Percentiles rank a stretch among this genome's conserved stretches.
Conservation (phyloP, 140 eudicot species). For the Senecio squalidus region DNA sequence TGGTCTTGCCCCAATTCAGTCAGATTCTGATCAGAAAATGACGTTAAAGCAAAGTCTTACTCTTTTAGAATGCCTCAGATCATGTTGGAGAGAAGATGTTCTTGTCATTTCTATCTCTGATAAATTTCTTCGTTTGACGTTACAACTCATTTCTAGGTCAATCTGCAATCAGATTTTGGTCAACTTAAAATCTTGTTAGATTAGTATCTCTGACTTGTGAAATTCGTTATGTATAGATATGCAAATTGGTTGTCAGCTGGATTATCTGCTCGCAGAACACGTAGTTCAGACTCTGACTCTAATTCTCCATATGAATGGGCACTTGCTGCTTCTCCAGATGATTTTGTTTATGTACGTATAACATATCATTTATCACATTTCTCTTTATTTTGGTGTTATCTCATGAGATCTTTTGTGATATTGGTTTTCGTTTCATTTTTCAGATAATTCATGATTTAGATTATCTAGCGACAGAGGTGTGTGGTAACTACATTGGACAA, state of each 20-base stretch:
- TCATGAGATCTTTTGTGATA: neutral
- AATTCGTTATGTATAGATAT: conserved; percentile 39
- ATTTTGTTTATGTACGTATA: conserved; percentile 70
- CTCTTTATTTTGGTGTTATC: neutral
- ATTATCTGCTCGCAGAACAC: conserved; percentile 62
- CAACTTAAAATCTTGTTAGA: neutral
- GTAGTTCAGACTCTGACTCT: conserved; percentile 48
- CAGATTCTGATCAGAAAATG: conserved; percentile 37
- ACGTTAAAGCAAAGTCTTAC: conserved; percentile 72
- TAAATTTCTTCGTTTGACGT: conserved; percentile 80
- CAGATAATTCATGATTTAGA: conserved; percentile 85
- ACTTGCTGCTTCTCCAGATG: conserved; percentile 69
- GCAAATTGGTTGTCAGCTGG: conserved; percentile 95
- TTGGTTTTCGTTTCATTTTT: conserved; percentile 9
- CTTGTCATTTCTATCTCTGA: conserved; percentile 83
- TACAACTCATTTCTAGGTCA: conserved; percentile 91
- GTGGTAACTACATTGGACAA: conserved; percentile 54
- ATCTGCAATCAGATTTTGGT: conserved; percentile 8
- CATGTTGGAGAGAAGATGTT: conserved; percentile 96
- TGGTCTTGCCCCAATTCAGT: conserved; percentile 45
- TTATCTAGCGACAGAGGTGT: conserved; percentile 56
- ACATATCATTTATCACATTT: conserved; percentile 24
- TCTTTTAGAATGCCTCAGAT: conserved; percentile 80
- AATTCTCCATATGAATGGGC: conserved; percentile 86
- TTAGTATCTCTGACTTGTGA: conserved; percentile 12